Base-by-base conservation (phyloP, 441 rosid genomes). In the Adansonia rubrostipa region DNA sequence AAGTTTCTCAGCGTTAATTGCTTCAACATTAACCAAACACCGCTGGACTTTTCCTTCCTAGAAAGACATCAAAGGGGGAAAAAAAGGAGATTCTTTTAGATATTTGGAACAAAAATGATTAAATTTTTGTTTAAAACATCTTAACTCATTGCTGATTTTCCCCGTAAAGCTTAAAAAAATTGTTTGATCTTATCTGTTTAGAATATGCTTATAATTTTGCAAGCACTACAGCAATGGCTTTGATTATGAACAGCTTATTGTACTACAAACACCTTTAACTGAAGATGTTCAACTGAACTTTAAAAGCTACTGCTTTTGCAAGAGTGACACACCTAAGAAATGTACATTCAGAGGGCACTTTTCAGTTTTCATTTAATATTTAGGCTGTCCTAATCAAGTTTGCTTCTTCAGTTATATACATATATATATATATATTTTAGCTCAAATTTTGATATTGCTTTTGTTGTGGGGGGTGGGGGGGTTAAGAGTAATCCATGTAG, bases 151-250 rank as follows among this genome's bases (percentile, higher is more conserved):
- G 42, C 17, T 24, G 40, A 24, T 24, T 62, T 58, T 62, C 2
- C 42, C 15, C 47, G 36, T 36, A 6, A 71, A 24, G 60, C 60
- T 71, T 9, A 51, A 71, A 48, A 24, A 28, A 28, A 20, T 51
- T 71, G 42, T 5, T 48, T 71, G 68, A 63, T 63, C 68, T 63
- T 63, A 63, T 63, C 68, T 14, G 6, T 33, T 15, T 6, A 33
- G 68, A 63, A 33, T 33, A 63, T 63, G 68, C 45, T 14, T 28
- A 14, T 63, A 2, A 0, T 33, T 13, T 14, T 28, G 47, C 68
- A 63, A 33, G 68, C 47, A 14, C 47, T 63, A 63, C 68, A 63
- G 51, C 22, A 28, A 28, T 3, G n/a, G 50, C 54, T 33, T 71
- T 17, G 60, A 71, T 13, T 47, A 11, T 47, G 33, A 44, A 63